Conservation (phyloP, 1,284 basidiomycete genomes). For the Pulveroboletus sp. region DNA sequence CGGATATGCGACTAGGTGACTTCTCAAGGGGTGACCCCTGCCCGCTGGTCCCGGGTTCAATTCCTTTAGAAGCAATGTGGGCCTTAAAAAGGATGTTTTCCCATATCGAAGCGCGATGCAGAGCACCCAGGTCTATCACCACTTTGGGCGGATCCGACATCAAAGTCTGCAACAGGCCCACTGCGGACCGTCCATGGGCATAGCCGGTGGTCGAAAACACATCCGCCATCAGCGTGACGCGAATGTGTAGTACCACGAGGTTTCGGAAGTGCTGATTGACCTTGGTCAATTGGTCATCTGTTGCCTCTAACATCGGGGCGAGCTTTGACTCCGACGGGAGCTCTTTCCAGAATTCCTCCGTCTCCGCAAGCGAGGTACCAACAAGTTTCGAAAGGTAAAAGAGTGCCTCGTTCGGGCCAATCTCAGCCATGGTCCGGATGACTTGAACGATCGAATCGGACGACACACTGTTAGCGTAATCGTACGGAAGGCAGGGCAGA, state of each 20-base stretch:
- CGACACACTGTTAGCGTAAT: slow-evolving; percentile 81
- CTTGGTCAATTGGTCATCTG: slow-evolving; percentile 48
- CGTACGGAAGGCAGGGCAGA: slow-evolving; percentile 87
- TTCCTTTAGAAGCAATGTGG: slow-evolving; percentile 54
- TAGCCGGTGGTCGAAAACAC: slow-evolving; percentile 87
- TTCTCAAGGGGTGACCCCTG: slow-evolving; percentile 46
- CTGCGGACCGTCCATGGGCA: slow-evolving; percentile 78
- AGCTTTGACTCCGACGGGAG: slow-evolving; percentile 59
- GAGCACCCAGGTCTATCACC: slow-evolving; percentile 72
- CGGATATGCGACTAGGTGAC: slow-evolving; percentile 44
- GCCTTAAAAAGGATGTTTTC: slow-evolving; percentile 82
- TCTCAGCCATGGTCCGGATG: slow-evolving; percentile 86
- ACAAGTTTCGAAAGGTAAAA: slow-evolving; percentile 74
- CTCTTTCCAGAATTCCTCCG: slow-evolving; percentile 70
- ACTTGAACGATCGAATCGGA: slow-evolving; percentile 87
- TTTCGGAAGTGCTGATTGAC: slow-evolving; percentile 75
- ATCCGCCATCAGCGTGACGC: slow-evolving; percentile 84
- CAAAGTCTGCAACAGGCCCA: slow-evolving; percentile 75
- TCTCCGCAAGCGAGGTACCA: slow-evolving; percentile 68
- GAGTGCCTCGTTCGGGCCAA: slow-evolving; percentile 78
- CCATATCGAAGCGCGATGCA: slow-evolving; percentile 87
- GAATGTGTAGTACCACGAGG: slow-evolving; percentile 78
- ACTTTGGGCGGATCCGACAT: slow-evolving; percentile 69
- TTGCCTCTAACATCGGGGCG: slow-evolving; percentile 53
- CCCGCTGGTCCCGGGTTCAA: slow-evolving; percentile 43